Evolutionary conservation across 2,329 filamentous ascomycete genomes (phyloP).

Genomic region (Fusarium stilboides): DNA sequence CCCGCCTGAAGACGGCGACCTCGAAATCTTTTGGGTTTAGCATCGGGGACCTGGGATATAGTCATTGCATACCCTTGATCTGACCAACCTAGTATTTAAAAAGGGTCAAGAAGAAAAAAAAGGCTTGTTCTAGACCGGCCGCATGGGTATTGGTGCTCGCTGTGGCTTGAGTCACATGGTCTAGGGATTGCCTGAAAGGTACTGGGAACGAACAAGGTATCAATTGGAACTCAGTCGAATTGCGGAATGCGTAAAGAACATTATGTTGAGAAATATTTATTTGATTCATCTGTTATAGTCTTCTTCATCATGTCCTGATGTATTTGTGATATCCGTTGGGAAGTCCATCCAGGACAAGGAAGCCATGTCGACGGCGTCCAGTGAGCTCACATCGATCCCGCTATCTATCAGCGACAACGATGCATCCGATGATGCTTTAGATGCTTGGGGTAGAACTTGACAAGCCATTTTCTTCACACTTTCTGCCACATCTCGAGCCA

Average conservation of each 20-base stretch:
- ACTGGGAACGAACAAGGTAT: too few relatives aligned
- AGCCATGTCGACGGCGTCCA: background rate
- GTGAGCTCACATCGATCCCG: background rate
- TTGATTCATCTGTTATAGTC: too few relatives aligned
- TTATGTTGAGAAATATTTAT: too few relatives aligned
- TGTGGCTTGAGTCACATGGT: too few relatives aligned
- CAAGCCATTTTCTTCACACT: background rate
- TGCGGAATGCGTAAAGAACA: too few relatives aligned
- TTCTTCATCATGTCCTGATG: background rate
- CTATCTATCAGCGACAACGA: background rate
- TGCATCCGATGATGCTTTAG: background rate
- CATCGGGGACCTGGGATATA: background rate
- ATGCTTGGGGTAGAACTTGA: background rate
- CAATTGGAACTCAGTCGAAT: too few relatives aligned
- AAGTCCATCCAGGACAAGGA: background rate
- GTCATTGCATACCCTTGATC: too few relatives aligned
- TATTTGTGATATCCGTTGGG: background rate
- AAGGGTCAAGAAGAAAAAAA: too few relatives aligned
- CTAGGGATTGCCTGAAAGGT: too few relatives aligned
- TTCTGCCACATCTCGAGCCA: background rate
- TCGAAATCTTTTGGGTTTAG: background rate
- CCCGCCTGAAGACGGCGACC: background rate
- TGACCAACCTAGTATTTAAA: too few relatives aligned
- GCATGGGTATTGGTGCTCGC: too few relatives aligned
- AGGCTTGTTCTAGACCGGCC: too few relatives aligned